These are phyloP conservation scores for Colletotrichum navitas DNA, from an alignment of 2,329 filamentous ascomycete genomes.

Conservation along the genomic window DNA sequence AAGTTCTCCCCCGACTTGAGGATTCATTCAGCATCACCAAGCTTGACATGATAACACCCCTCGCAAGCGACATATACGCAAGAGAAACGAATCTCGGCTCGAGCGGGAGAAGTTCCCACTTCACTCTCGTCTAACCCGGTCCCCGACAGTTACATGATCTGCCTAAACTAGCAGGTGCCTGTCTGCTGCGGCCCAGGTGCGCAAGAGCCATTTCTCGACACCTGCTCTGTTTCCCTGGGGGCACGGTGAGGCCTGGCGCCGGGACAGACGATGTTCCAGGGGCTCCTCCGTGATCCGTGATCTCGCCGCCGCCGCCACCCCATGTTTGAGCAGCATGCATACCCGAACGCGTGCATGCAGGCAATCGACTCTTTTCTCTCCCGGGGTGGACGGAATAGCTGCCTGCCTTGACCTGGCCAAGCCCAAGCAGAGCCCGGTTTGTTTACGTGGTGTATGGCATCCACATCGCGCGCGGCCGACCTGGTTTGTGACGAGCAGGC, in stretches of 20 bases:
- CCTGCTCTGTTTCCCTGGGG: constrained; percentile 31
- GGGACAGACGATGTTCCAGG: constrained; percentile 1
- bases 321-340: constrained; percentile 41
- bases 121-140: constrained; percentile 37
- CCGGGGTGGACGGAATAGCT: constrained; percentile 14
- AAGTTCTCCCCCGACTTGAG: constrained; percentile 24
- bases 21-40: constrained; percentile 32
- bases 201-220: constrained; percentile 41
- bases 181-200: constrained; percentile 37
- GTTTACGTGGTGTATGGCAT: constrained; percentile 26
- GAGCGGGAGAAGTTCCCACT: constrained; percentile 26
- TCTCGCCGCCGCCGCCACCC: constrained; percentile 37
- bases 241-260: constrained; percentile 13
- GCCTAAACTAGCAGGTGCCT: constrained; percentile 28
- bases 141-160: constrained; percentile 40
- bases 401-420: constrained; percentile 20
- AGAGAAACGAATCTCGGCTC: constrained; percentile 23
- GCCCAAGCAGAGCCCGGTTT: constrained; percentile 24
- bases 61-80: constrained; percentile 23
- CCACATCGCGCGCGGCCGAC: constrained; percentile 36
- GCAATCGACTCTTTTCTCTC: constrained; percentile 33
- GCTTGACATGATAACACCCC: constrained; percentile 12
- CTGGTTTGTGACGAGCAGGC: constrained; percentile 15
- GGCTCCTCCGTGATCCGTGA: constrained; percentile 39
- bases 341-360: constrained; percentile 40